Evolutionary conservation across 2,329 filamentous ascomycete species (phyloP), one percentile per base, ranked within the genome.

Genomic region (Cordyceps militaris): DNA sequence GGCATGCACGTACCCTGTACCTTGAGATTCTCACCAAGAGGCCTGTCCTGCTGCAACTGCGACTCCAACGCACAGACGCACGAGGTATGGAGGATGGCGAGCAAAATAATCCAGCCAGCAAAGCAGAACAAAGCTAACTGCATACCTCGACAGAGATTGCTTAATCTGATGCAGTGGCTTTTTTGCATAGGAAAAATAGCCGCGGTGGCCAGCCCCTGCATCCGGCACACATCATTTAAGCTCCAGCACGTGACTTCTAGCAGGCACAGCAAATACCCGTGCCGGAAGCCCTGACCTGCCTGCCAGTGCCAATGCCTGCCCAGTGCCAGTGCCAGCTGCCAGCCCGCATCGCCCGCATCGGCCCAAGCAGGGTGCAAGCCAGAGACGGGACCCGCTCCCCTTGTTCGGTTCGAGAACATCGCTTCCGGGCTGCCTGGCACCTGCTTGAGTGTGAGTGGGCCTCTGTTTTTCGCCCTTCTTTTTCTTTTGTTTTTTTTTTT

Each of bases 371-470:
- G 47, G 19, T 36, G 34, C 38, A n/a, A 30, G 23, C 30, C 6
- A 52, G 19, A 47, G 38, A 47, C 28, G 30, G 52, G 52, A 47
- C 52, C 52, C 52, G 42, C 52, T 55, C 42, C 30, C 51, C 52
- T 55, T 55, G 52, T 55, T 55, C 52, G 52, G 52, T 55, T 55
- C 52, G 52, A 55, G 52, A 55, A 55, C 42, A 55, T 55, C 52
- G 52, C 52, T 55, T 55, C 52, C 52, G 52, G 52, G 30, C 30
- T 55, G 52, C 52, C 52, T 47, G 43, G 30, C 30, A 26, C 4
- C 26, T n/a, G 19, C 11, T 11, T 30, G 16, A 30, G 28, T 55
- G 42, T 23, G 38, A 24, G 50, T 55, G 52, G 52, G 28, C 13
- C 28, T 10, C 38, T 53, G 24, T 51, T 38, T 51, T 16, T 43